Evolutionary conservation across 1,139 yeast species (phyloP).

Genomic region (Magnusiomyces tetraspermus): DNA sequence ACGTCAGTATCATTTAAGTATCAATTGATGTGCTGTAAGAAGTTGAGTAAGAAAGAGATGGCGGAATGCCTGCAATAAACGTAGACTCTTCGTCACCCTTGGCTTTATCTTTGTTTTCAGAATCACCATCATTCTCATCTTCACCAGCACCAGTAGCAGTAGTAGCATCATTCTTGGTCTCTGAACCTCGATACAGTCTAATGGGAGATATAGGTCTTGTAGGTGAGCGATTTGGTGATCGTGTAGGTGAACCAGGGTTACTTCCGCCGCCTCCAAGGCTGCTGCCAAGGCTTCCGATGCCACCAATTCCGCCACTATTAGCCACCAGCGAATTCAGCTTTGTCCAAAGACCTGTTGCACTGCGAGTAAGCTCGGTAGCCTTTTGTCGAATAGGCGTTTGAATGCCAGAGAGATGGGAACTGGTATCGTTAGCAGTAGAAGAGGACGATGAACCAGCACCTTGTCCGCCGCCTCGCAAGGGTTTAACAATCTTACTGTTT

Average conservation of each 20-base stretch:
- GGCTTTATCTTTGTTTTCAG: neutral
- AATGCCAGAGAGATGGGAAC: neutral
- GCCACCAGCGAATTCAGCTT: conserved; percentile 13
- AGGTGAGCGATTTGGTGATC: neutral
- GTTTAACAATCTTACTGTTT: conserved; percentile 46
- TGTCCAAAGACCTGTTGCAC: conserved; percentile 13
- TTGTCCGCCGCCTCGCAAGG: conserved; percentile 47
- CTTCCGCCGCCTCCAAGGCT: too few relatives aligned
- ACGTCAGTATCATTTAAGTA: neutral
- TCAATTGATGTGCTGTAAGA: neutral
- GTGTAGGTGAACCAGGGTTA: neutral
- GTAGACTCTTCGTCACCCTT: neutral
- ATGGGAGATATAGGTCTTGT: neutral
- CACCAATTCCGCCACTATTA: neutral
- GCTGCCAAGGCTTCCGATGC: too few relatives aligned
- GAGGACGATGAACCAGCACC: conserved; percentile 1
- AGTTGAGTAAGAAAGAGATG: neutral
- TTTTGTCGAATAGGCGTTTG: conserved; percentile 1
- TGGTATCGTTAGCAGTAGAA: neutral
- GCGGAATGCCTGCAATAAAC: neutral
- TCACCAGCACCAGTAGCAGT: neutral
- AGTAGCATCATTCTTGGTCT: neutral
- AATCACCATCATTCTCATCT: neutral
- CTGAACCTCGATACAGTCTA: neutral
- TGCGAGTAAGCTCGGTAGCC: neutral